These are phyloP conservation scores for Fusarium sp. DNA, from an alignment of 2,329 filamentous ascomycete genomes.

Conservation along the genomic window DNA sequence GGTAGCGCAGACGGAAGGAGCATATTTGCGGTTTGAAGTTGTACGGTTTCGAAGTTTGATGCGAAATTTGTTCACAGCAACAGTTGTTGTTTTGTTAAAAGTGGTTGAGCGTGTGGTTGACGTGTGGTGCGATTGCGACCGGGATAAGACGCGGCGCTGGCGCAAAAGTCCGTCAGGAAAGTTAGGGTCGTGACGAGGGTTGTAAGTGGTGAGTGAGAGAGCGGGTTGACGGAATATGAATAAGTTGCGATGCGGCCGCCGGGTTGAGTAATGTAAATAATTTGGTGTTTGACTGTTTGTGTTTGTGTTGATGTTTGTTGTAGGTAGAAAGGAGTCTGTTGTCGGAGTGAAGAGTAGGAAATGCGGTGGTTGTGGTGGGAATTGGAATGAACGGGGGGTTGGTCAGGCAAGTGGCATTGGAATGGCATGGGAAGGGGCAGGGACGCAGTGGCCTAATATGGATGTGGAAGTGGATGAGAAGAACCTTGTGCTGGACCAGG, in stretches of 20 bases:
- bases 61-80: conserved; percentile 1
- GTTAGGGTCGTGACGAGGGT: not conserved
- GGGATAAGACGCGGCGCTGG: conserved; percentile 29
- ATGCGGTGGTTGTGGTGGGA: conserved; percentile 41
- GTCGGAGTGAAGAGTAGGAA: conserved; percentile 42
- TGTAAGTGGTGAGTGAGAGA: conserved; percentile 12
- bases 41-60: not conserved
- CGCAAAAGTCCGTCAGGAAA: conserved; percentile 28
- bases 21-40: conserved; percentile 56
- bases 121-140: conserved; percentile 43
- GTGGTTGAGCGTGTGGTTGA: conserved; percentile 29
- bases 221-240: not conserved
- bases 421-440: conserved; percentile 41
- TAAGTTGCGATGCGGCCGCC: conserved; percentile 17
- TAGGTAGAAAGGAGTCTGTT: conserved; percentile 35
- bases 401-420: conserved; percentile 41
- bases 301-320: conserved; percentile 41
- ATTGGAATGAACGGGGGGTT: conserved; percentile 44
- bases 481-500: conserved; percentile 18
- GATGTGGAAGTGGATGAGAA: conserved; percentile 32
- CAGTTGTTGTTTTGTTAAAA: conserved; percentile 25
- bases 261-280: conserved; percentile 8
- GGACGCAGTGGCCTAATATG: conserved; percentile 45
- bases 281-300: conserved; percentile 29
- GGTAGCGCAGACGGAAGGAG: conserved; percentile 69